phyloP scores from a whole-genome alignment of 2,329 filamentous ascomycete genomes.

The Arthrocladium fulminans region DNA sequence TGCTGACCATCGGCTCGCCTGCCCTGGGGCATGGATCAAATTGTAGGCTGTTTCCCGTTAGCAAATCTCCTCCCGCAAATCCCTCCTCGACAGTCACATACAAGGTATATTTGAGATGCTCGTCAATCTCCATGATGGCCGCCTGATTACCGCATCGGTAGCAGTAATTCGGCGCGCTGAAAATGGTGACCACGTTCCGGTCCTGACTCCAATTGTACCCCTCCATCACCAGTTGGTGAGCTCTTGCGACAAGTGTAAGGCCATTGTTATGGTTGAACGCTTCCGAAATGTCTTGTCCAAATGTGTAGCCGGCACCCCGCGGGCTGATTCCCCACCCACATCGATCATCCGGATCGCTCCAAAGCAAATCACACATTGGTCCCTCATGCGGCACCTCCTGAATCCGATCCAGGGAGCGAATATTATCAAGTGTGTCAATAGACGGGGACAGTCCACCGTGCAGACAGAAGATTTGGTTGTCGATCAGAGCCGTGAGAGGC shows the following conservation, averaged over 20 bases:
- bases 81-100: constrained; percentile 47
- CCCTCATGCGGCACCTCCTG: constrained; percentile 98
- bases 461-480: constrained; percentile 98
- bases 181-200: constrained; percentile 95
- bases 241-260: constrained; percentile 85
- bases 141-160: constrained; percentile 98
- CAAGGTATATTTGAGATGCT: constrained; percentile 99
- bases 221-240: constrained; percentile 98
- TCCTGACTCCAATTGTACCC: constrained; percentile 99
- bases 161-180: constrained; percentile 88
- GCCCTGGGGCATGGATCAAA: constrained; percentile 97
- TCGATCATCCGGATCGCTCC: constrained; percentile 95
- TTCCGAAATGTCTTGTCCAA: constrained; percentile 94
- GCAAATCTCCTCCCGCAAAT: constrained; percentile 9
- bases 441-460: constrained; percentile 95
- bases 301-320: constrained; percentile 88
- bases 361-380: constrained; percentile 94
- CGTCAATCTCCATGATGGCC: constrained; percentile 99
- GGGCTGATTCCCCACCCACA: constrained; percentile 95
- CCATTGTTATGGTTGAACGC: constrained; percentile 99
- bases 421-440: constrained; percentile 92
- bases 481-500: constrained; percentile 90
- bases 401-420: constrained; percentile 86
- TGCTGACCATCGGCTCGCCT: constrained; percentile 97
- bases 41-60: constrained; percentile 62